Conservation (phyloP, 2,329 filamentous ascomycete species). For the Diaporthe humulicola region DNA sequence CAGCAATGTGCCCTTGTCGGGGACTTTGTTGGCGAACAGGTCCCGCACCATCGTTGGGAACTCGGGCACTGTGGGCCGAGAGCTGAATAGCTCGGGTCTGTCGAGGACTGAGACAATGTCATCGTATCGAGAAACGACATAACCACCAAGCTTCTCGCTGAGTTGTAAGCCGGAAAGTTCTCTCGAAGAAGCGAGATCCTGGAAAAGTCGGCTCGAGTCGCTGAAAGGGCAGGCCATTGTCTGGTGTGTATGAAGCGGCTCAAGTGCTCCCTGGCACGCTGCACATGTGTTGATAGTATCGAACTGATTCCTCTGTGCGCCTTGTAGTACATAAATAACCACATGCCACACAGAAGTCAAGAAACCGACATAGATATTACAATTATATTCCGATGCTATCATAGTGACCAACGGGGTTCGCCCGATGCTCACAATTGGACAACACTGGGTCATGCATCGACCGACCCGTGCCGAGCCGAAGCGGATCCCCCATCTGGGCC, state of each 20-base stretch:
- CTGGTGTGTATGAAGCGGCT: not conserved
- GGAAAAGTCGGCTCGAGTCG: slow-evolving; percentile 1
- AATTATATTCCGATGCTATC: not conserved
- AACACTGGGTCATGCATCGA: not conserved
- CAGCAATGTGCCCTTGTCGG: slow-evolving; percentile 6
- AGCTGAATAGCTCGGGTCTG: not conserved
- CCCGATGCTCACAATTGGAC: too few relatives aligned
- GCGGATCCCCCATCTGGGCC: not conserved
- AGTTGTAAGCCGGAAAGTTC: not conserved
- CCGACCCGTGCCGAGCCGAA: slow-evolving; percentile 4
- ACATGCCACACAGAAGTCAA: too few relatives aligned
- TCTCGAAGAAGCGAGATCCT: slow-evolving; percentile 4
- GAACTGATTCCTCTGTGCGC: too few relatives aligned
- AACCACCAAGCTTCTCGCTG: not conserved
- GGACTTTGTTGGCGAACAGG: not conserved
- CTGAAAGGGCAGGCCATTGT: slow-evolving; percentile 7
- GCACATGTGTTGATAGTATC: not conserved
- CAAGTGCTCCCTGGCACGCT: not conserved
- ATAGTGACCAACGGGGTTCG: not conserved
- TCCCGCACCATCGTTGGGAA: not conserved
- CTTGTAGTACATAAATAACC: not conserved
- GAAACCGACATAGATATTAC: not conserved
- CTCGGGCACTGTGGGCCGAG: not conserved
- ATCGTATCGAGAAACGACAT: slow-evolving; percentile 9
- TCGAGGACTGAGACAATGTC: slow-evolving; percentile 2